phyloP scores from a whole-genome alignment of 2,329 filamentous ascomycete species.

The Pyricularia grisea region DNA sequence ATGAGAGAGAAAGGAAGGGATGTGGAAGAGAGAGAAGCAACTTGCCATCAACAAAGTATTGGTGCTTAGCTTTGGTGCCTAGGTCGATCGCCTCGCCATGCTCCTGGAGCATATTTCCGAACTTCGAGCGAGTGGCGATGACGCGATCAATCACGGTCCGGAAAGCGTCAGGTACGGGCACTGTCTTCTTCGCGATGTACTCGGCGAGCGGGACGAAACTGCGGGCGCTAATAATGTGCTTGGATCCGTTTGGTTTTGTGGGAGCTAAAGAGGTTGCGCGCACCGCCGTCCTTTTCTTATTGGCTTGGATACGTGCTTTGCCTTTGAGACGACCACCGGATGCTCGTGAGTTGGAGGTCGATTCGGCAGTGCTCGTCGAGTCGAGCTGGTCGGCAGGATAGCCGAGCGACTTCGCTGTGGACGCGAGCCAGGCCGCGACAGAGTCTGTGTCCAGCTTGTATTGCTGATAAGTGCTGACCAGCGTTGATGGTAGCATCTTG shows the following conservation, averaged over 20 bases:
- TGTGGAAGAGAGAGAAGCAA: neutral
- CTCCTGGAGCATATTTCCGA: slow-evolving; percentile 13
- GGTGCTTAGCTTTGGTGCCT: slow-evolving; percentile 18
- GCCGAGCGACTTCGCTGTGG: slow-evolving; percentile 25
- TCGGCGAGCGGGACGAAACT: slow-evolving; percentile 28
- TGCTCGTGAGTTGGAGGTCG: neutral
- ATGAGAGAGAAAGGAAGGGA: neutral
- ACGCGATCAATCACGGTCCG: slow-evolving; percentile 22
- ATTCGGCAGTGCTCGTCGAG: neutral
- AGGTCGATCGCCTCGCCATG: slow-evolving; percentile 9
- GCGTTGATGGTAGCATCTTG: no score
- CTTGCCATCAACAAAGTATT: slow-evolving; percentile 19
- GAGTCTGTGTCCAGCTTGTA: slow-evolving; percentile 31
- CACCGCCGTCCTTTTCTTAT: slow-evolving; percentile 8
- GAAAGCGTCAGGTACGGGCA: slow-evolving; percentile 17
- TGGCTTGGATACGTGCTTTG: slow-evolving; percentile 18
- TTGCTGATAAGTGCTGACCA: slow-evolving; percentile 21
- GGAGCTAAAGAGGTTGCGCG: neutral
- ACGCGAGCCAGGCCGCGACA: slow-evolving; percentile 30
- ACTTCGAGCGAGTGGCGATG: slow-evolving; percentile 24
- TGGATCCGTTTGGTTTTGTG: slow-evolving; percentile 8
- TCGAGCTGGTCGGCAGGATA: slow-evolving; percentile 16
- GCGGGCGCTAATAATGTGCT: slow-evolving; percentile 24
- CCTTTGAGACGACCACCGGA: slow-evolving; percentile 15
- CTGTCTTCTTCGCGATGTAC: slow-evolving; percentile 18